Evolutionary conservation across 202 grass and related monocot genomes (phyloP), one percentile per base, ranked within the genome.

Genomic region (Carex sylvatica): DNA sequence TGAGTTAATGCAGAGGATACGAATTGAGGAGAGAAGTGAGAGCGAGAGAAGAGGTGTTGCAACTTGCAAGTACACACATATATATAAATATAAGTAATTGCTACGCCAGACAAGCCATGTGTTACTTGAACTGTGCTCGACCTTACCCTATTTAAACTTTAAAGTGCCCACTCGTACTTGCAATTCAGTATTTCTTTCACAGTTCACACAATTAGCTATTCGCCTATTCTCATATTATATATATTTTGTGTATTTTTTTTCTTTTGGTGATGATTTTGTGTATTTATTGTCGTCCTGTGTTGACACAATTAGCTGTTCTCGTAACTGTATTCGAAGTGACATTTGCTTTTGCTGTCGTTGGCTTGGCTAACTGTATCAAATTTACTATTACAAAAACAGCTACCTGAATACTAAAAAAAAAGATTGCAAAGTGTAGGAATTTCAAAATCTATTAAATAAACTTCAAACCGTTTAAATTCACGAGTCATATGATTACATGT

Each of bases 71-170:
- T 77, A 77, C 73, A 77, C 24, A 1, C 11, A 52, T 55, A 19
- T 77, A 77, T 28, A 28, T 28, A 28, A 28, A 28, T 28, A 28
- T 28, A 28, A 28, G 58, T 77, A 77, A 77, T 77, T 53, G 15
- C 26, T 7, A 58, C 18, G 26, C 15, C 28, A 56, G 73, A 56
- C 52, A 77, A 58, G 28, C 73, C 42, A 46, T 46, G 72, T 76
- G 72, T 76, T 54, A 76, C 72, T 35, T 76, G 70, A 76, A 76
- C 49, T 76, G 24, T 56, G 72, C 72, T 33, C 72, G 49, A 75
- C 24, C 72, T 55, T 75, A 75, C 24, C 72, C 33, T 75, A 75
- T 75, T 28, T 28, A 28, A 28, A n/a, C n/a, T n/a, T 55, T 54
- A 55, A 75, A 55, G 15, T 8, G 10, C 68, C 49, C 72, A 51